Base-by-base conservation (phyloP, 495 filamentous ascomycete genomes). In the Jackrogersella minutella region DNA sequence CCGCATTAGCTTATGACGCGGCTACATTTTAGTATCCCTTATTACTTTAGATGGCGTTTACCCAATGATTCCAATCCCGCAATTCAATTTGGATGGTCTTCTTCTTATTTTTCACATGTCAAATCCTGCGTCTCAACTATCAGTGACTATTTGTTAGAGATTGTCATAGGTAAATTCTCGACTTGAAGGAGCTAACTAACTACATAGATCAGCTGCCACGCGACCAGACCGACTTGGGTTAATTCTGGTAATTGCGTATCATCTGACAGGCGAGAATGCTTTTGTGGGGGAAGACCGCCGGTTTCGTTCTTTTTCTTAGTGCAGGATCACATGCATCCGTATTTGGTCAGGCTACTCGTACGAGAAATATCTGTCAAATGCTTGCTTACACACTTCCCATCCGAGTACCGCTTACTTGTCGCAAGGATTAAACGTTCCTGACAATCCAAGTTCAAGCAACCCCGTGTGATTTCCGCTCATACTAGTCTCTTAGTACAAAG, bases 231-330 rank as follows among this genome's bases (percentile, higher is more conserved):
- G n/a, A n/a, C n/a, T n/a, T n/a, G n/a, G n/a, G n/a, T n/a, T n/a
- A n/a, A n/a, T n/a, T 33, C 24, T 41, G 31, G 21, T 44, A 52
- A 53, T 62, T 53, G 58, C 41, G 10, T 47, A 62, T 69, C 69
- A 71, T 71, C 64, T 71, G 69, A 71, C 60, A 68, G 31, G 64
- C 54, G 59, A 66, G 54, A 55, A 30, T 30, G 17, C 37, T 58
- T 58, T 57, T 71, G 65, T 69, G 69, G 69, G 61, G 60, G 56
- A 65, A 51, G 30, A 1, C 17, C 17, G 26, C 59, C 50, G 59
- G 56, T 57, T 66, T 65, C 50, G 58, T 36, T 44, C 49, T 26
- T 2, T 2, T 30, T 56, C 26, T 39, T 57, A 43, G 39, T 58
- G 51, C 24, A 33, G 46, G 39, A 68, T 68, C 65, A 68, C 65